phyloP scores from a whole-genome alignment of 768 basidiomycete species.

The Boletus sp. region DNA sequence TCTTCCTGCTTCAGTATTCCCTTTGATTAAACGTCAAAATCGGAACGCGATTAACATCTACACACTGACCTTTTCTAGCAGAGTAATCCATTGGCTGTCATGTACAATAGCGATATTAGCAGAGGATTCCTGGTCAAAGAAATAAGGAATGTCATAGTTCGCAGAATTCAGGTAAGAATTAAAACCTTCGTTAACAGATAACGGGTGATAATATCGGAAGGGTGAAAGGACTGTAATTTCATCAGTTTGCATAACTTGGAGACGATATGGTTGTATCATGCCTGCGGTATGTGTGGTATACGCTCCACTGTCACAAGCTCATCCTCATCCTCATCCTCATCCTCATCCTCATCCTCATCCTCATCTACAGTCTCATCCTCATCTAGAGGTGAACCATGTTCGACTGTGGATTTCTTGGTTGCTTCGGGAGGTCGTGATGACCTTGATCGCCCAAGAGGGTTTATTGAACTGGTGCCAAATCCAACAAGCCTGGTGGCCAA shows the following conservation, averaged over 20 bases:
- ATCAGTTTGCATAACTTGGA: not conserved
- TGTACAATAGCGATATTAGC: not conserved
- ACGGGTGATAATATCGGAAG: not conserved
- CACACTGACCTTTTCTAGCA: not conserved
- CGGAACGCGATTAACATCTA: not conserved
- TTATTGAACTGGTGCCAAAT: not conserved
- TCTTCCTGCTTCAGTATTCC: not conserved
- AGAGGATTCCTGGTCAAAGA: not conserved
- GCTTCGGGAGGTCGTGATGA: no score
- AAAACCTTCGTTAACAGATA: not conserved
- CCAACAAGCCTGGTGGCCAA: not conserved
- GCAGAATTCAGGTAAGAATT: not conserved
- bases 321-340: not conserved
- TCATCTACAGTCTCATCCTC: no score
- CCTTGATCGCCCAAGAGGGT: not conserved
- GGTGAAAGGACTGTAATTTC: not conserved
- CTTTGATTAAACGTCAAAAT: not conserved
- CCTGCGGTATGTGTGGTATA: not conserved
- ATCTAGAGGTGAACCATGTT: not conserved
- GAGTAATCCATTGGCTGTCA: not conserved
- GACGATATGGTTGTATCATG: not conserved
- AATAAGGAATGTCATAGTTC: not conserved
- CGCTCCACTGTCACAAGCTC: not conserved
- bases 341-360: no score
- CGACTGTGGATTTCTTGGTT: not conserved